These are phyloP conservation scores for Bolboschoenoplectus hybrid DNA, from an alignment of 202 grass and related monocot genomes.

Conservation along the genomic window DNA sequence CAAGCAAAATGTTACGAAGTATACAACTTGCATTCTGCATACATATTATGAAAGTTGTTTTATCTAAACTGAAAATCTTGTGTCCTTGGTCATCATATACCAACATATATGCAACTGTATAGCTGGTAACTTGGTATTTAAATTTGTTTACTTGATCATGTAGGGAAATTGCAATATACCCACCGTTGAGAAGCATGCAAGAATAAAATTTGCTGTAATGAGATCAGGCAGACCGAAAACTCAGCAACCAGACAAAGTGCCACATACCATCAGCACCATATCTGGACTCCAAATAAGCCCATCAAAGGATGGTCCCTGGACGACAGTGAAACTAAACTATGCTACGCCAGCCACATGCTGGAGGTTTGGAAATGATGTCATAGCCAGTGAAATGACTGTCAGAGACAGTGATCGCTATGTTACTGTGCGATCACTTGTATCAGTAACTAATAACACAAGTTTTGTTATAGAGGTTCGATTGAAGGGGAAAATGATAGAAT, in stretches of 20 bases:
- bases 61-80: too few relatives aligned
- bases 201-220: conserved; percentile 81
- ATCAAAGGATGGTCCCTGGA: conserved; percentile 94
- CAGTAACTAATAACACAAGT: conserved; percentile 77
- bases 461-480: conserved; percentile 65
- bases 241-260: conserved; percentile 39
- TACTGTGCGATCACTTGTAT: conserved; percentile 86
- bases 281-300: conserved; percentile 86
- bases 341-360: conserved; percentile 84
- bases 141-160: conserved; percentile 51
- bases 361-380: conserved; percentile 88
- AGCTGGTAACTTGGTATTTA: conserved; percentile 15
- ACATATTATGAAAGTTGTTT: too few relatives aligned
- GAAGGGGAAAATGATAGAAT: conserved; percentile 57
- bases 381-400: conserved; percentile 87
- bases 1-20: not conserved
- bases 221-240: conserved; percentile 60
- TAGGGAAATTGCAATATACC: conserved; percentile 35
- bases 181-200: conserved; percentile 55
- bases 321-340: conserved; percentile 91
- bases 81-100: conserved; percentile 15
- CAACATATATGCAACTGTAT: conserved; percentile 15
- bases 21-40: too few relatives aligned
- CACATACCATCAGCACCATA: conserved; percentile 47
- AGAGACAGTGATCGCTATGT: conserved; percentile 85